phyloP scores from a whole-genome alignment of 202 grass and related monocot species.

The Dendrocalamus latiflorus region DNA sequence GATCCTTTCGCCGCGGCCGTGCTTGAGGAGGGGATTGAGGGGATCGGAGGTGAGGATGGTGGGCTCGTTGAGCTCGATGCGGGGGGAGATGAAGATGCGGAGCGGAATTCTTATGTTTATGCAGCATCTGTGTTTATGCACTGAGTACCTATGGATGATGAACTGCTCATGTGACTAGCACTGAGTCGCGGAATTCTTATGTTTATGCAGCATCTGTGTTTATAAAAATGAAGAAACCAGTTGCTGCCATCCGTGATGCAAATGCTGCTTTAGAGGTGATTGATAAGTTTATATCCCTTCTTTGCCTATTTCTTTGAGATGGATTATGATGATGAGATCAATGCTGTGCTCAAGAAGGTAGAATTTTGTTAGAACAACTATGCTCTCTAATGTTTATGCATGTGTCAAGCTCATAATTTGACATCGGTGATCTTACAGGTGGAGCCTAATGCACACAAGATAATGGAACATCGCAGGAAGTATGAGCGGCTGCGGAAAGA shows the following conservation, averaged over 20 bases:
- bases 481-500: constrained; percentile 83
- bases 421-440: constrained; percentile 47
- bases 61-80: no score
- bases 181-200: background rate
- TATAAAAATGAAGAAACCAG: constrained; percentile 98
- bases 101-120: no score
- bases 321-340: constrained; percentile 97
- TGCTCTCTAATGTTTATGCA: background rate
- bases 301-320: constrained; percentile 23
- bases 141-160: background rate
- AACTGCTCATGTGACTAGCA: background rate
- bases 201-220: constrained; percentile 67
- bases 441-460: constrained; percentile 92
- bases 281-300: background rate
- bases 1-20: no score
- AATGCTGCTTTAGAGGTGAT: constrained; percentile 82
- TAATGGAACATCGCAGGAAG: constrained; percentile 78
- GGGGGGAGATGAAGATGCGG: no score
- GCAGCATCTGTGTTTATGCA: no score
- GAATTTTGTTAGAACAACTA: background rate
- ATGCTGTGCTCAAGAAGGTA: constrained; percentile 81
- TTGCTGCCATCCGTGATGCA: constrained; percentile 93
- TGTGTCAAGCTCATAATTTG: background rate
- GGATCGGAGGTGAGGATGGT: no score
- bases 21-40: no score